Evolutionary conservation across 257 asterid species (phyloP), one percentile per base, ranked within the genome.

Genomic region (Solanum chilense): DNA sequence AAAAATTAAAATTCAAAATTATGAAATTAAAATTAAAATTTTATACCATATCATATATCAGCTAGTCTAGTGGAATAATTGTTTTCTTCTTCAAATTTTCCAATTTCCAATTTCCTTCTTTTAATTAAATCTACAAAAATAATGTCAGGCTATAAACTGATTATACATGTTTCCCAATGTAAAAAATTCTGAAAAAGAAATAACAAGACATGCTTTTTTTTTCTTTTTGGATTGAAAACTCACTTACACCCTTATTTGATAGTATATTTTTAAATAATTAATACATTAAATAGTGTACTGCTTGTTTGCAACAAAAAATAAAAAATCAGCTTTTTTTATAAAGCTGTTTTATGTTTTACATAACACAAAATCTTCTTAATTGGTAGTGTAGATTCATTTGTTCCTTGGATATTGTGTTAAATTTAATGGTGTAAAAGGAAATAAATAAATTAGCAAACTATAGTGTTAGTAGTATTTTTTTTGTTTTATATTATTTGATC

Each of bases 301-400:
- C 41, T 35, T 35, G 1, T 73, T 73, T 5, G 80, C 18, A 4
- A 73, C 35, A 33, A 33, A 33, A 33, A 33, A 33, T 3, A 21
- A n/a, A n/a, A 27, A 84, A 16, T 3, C 41, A 86, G 88, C 88
- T 76, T 89, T 89, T 83, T 23, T 15, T 71, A 84, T 86, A 89
- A 84, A 47, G 82, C 33, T 29, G n/a, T 27, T 86, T 27, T 56
- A 10, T 82, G 39, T 12, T 84, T 82, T 82, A 44, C 69, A 58
- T 82, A 69, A 49, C 86, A 86, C 88, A 74, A 74, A 82, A 90
- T 90, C 90, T 88, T 88, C 64, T 56, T 56, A 56, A 56, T 74
- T 83, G 85, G 85, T 58, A 88, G 85, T 82, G 89, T 86, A 69
- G 49, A 68, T 88, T 88, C 87, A 82, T 84, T 77, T 56, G 25